Percentiles rank a stretch among this genome's conserved stretches.
Evolutionary conservation across 306 rosid species (phyloP).

Genomic region (Sophora flavescens): DNA sequence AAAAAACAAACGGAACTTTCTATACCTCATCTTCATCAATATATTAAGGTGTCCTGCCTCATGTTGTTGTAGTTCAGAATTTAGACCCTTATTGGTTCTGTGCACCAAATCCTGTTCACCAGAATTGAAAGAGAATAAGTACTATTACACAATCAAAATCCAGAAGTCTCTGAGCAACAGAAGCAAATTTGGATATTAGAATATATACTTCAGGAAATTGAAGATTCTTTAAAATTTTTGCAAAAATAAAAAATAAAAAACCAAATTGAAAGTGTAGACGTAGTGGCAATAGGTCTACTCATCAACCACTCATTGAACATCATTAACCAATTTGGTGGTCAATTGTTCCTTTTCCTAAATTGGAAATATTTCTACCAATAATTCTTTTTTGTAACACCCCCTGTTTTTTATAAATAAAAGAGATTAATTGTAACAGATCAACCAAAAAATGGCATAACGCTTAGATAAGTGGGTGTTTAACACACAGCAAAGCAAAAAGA

Average conservation of each 20-base stretch:
- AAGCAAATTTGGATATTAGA: slow-evolving; percentile 30
- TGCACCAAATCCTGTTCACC: slow-evolving; percentile 69
- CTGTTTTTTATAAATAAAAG: not conserved
- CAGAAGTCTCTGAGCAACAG: slow-evolving; percentile 46
- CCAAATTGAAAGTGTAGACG: no score
- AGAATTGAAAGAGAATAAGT: slow-evolving; percentile 46
- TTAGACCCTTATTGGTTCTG: slow-evolving; percentile 47
- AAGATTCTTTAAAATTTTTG: not conserved
- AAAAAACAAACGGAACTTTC: slow-evolving; percentile 41
- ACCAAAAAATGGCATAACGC: not conserved
- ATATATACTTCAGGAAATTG: slow-evolving; percentile 18
- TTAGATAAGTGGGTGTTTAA: not conserved
- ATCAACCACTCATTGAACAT: slow-evolving; percentile 10
- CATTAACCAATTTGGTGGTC: not conserved
- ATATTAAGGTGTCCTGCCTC: slow-evolving; percentile 67
- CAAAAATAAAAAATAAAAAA: not conserved
- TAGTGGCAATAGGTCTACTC: slow-evolving; percentile 1
- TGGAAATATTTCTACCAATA: not conserved
- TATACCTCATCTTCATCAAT: slow-evolving; percentile 78
- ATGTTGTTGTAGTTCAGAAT: slow-evolving; percentile 53
- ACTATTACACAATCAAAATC: slow-evolving; percentile 29
- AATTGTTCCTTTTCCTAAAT: not conserved
- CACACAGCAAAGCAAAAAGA: slow-evolving; percentile 12
- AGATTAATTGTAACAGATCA: not conserved
- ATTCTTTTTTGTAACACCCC: not conserved